These are phyloP conservation scores for Heritiera fomes DNA, from an alignment of 345 rosid genomes.

Conservation along the genomic window DNA sequence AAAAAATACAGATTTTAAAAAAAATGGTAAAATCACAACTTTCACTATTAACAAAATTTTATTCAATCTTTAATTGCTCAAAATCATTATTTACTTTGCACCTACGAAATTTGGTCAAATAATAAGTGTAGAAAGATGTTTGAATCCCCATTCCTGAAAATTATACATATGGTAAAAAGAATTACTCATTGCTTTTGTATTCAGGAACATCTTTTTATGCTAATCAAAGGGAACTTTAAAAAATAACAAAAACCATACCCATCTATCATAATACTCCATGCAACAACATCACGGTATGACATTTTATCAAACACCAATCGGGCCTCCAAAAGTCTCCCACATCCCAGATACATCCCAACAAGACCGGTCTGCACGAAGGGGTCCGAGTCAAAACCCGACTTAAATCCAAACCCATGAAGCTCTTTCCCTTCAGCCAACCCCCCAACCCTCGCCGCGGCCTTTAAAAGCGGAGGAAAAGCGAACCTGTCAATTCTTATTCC, in stretches of 20 bases:
- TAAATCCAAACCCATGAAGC: constrained; percentile 53
- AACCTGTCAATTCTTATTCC: constrained; percentile 42
- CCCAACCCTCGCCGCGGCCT: constrained; percentile 42
- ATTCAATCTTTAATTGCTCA: neutral
- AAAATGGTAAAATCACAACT: neutral
- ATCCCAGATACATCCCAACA: constrained; percentile 40
- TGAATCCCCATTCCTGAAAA: neutral
- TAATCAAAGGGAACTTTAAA: neutral
- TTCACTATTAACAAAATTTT: neutral
- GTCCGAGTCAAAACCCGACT: constrained; percentile 50
- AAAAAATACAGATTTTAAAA: neutral
- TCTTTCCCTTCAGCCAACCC: constrained; percentile 53
- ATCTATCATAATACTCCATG: constrained; percentile 62
- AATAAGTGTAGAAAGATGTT: neutral
- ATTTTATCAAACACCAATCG: constrained; percentile 59
- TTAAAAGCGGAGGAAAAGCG: constrained; percentile 51
- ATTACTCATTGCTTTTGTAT: neutral
- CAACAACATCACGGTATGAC: constrained; percentile 51
- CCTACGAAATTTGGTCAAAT: neutral
- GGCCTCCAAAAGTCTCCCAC: constrained; percentile 41
- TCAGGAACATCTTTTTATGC: neutral
- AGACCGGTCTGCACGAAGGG: constrained; percentile 60
- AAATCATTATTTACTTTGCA: neutral
- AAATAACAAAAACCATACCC: constrained; percentile 37
- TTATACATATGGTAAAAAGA: neutral